These are phyloP conservation scores for Populus tremula DNA, from an alignment of 345 rosid genomes.

Conservation along the genomic window DNA sequence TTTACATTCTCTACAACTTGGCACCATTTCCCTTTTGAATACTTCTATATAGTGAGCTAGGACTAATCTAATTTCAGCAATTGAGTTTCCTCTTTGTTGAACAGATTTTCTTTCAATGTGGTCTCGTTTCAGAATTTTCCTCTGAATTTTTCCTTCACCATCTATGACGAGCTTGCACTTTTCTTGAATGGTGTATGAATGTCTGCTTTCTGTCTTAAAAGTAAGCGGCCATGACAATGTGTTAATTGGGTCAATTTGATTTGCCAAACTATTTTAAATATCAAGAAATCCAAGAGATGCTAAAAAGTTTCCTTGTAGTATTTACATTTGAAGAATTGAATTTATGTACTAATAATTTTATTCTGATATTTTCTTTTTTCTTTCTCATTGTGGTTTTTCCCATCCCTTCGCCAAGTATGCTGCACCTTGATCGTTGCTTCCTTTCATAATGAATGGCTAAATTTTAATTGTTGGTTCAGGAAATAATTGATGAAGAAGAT, in stretches of 20 bases:
- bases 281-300: neutral
- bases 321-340: neutral
- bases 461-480: conserved; percentile 41
- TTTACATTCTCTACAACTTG: neutral
- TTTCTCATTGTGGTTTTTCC: neutral
- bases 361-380: neutral
- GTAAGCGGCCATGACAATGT: neutral
- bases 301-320: neutral
- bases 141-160: neutral
- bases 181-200: too few species aligned
- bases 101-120: neutral
- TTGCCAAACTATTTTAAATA: neutral
- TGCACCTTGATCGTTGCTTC: neutral
- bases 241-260: neutral
- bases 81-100: neutral
- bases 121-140: neutral
- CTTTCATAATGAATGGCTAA: conserved; percentile 5
- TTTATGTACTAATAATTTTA: neutral
- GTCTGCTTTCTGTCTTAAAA: neutral
- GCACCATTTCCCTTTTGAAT: neutral
- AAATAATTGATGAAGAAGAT: conserved; percentile 61
- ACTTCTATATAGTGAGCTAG: neutral
- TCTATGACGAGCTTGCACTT: neutral
- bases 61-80: neutral
- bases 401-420: neutral